Evolutionary conservation across 164 flowering plant genomes (phyloP).

Genomic region (Vitis rotundifolia): DNA sequence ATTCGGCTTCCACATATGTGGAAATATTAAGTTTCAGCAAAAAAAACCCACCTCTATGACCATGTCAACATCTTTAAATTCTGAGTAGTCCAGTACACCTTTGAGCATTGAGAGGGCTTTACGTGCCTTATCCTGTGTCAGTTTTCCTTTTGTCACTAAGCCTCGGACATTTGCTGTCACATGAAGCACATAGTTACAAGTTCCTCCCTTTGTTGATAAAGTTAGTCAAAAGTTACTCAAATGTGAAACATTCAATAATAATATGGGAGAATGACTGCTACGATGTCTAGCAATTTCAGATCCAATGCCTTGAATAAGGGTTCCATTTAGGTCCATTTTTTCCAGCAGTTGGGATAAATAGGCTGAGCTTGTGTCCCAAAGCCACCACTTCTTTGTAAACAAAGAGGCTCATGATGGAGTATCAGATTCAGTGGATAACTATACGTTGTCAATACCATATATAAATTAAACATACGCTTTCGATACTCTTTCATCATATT

Average conservation of each 20-base stretch:
- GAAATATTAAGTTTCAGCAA: neutral
- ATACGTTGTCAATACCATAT: neutral
- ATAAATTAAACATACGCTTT: too few species aligned
- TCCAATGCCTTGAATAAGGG: neutral
- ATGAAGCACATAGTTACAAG: slow-evolving; percentile 1
- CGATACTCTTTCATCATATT: too few species aligned
- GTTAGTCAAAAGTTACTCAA: slow-evolving; percentile 1
- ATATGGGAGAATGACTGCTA: neutral
- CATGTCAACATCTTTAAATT: slow-evolving; percentile 88
- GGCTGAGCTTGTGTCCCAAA: neutral
- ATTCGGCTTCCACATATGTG: too few species aligned
- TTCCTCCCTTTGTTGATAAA: too few species aligned
- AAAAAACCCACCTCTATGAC: slow-evolving; percentile 78
- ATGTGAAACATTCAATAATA: slow-evolving; percentile 1
- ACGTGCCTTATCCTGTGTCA: slow-evolving; percentile 65
- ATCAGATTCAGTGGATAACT: neutral
- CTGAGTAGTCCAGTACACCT: slow-evolving; percentile 89
- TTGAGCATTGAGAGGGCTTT: slow-evolving; percentile 68
- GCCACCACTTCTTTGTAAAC: neutral
- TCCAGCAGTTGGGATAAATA: neutral
- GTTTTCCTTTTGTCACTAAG: slow-evolving; percentile 58
- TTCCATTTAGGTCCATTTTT: neutral
- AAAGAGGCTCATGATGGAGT: neutral
- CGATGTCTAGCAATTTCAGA: neutral
- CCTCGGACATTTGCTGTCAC: slow-evolving; percentile 74